phyloP scores from a whole-genome alignment of 345 rosid species.

The Lepidium sativum region DNA sequence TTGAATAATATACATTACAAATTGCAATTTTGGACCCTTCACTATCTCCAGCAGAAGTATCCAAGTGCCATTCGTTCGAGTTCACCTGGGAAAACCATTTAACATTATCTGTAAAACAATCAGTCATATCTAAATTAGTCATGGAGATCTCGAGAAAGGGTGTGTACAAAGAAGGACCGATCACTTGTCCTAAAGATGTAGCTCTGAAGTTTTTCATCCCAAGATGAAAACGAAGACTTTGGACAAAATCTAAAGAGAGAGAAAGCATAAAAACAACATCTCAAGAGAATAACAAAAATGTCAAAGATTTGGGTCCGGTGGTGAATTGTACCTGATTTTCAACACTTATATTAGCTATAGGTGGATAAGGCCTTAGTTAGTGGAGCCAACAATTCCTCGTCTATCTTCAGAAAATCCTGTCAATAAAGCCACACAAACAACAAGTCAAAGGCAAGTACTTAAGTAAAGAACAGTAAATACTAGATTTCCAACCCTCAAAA shows the following conservation, averaged over 20 bases:
- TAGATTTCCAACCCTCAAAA: conserved; percentile 35
- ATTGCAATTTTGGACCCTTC: conserved; percentile 90
- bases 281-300: background rate
- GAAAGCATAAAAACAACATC: conserved; percentile 4
- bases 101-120: background rate
- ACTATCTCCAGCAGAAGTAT: conserved; percentile 85
- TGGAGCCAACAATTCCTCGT: too few species aligned
- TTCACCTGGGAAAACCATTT: conserved; percentile 51
- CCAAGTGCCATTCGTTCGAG: conserved; percentile 97
- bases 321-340: conserved; percentile 73
- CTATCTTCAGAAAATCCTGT: too few species aligned
- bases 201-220: conserved; percentile 70
- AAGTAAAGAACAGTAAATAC: too few species aligned
- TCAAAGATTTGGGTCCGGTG: background rate
- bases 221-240: conserved; percentile 67
- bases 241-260: conserved; percentile 69
- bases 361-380: background rate
- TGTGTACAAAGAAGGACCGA: conserved; percentile 87
- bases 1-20: conserved; percentile 79
- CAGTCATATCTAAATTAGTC: background rate
- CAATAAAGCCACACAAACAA: too few species aligned
- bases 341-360: conserved; percentile 70
- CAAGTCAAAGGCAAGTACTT: too few species aligned
- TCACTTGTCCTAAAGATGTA: conserved; percentile 58
- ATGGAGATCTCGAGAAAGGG: conserved; percentile 13